Conservation (phyloP, 2,329 filamentous ascomycete genomes). For the Simplicillium aogashimaense region DNA sequence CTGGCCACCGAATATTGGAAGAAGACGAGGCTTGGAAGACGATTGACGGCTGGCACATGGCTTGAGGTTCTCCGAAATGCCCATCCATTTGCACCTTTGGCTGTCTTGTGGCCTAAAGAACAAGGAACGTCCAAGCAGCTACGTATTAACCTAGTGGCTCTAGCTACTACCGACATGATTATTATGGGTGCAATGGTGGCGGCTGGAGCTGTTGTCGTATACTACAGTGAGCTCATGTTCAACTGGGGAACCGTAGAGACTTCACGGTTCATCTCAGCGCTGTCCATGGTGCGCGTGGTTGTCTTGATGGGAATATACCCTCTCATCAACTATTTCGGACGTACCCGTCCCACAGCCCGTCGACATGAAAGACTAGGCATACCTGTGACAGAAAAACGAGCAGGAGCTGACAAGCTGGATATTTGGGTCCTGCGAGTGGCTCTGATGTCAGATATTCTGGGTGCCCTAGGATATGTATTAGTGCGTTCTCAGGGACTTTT, state of each 20-base stretch:
- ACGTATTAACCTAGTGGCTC: conserved; percentile 70
- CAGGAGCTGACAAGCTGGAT: conserved; percentile 70
- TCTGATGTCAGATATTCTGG: conserved; percentile 65
- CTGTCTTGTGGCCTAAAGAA: conserved; percentile 65
- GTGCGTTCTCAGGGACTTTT: conserved; percentile 55
- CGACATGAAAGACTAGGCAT: conserved; percentile 25
- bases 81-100: conserved; percentile 69
- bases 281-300: conserved; percentile 67
- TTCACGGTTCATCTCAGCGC: conserved; percentile 69
- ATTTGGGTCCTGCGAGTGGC: conserved; percentile 66
- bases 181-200: conserved; percentile 78
- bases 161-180: conserved; percentile 73
- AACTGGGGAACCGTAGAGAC: conserved; percentile 75
- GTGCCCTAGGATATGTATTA: conserved; percentile 65
- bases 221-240: conserved; percentile 76
- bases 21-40: conserved; percentile 27
- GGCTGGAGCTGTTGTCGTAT: conserved; percentile 66
- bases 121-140: conserved; percentile 47
- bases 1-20: conserved; percentile 56
- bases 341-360: conserved; percentile 39
- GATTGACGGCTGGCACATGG: conserved; percentile 12
- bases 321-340: conserved; percentile 64
- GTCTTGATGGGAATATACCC: conserved; percentile 70
- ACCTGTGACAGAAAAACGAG: conserved; percentile 35
- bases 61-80: conserved; percentile 28